phyloP scores from a whole-genome alignment of 2,329 filamentous ascomycete genomes.

The Cercospora sojina region DNA sequence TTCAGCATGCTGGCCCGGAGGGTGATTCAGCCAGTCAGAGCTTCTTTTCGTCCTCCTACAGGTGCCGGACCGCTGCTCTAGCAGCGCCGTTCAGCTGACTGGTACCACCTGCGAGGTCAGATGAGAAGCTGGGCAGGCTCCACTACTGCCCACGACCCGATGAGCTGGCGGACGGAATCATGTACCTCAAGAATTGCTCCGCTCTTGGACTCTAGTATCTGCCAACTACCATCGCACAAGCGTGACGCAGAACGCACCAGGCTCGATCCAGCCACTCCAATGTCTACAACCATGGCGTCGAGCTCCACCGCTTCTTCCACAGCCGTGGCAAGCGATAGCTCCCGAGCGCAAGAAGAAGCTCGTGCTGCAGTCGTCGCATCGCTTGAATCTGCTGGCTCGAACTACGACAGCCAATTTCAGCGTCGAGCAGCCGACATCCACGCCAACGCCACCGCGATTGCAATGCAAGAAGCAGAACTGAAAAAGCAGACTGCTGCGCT shows the following conservation, averaged over 20 bases:
- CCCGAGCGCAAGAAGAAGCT: conserved; percentile 47
- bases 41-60: conserved; percentile 8
- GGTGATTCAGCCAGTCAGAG: conserved; percentile 19
- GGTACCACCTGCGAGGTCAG: conserved; percentile 19
- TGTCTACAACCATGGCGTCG: conserved; percentile 14
- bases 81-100: conserved; percentile 3
- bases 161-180: not conserved
- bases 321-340: conserved; percentile 22
- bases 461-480: conserved; percentile 57
- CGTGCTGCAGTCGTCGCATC: conserved; percentile 53
- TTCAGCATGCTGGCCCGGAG: conserved; percentile 8
- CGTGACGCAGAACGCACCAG: not conserved
- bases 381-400: conserved; percentile 60
- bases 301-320: conserved; percentile 22
- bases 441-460: conserved; percentile 64
- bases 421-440: conserved; percentile 69
- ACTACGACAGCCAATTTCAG: conserved; percentile 67
- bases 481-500: conserved; percentile 54
- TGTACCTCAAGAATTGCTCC: not conserved
- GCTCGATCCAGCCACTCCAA: not conserved
- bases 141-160: not conserved
- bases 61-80: conserved; percentile 15
- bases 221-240: not conserved
- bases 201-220: not conserved
- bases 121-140: conserved; percentile 15